These are phyloP conservation scores for Yamadazyma spencermartinsiae DNA, from an alignment of 1,139 yeast species.

Conservation along the genomic window DNA sequence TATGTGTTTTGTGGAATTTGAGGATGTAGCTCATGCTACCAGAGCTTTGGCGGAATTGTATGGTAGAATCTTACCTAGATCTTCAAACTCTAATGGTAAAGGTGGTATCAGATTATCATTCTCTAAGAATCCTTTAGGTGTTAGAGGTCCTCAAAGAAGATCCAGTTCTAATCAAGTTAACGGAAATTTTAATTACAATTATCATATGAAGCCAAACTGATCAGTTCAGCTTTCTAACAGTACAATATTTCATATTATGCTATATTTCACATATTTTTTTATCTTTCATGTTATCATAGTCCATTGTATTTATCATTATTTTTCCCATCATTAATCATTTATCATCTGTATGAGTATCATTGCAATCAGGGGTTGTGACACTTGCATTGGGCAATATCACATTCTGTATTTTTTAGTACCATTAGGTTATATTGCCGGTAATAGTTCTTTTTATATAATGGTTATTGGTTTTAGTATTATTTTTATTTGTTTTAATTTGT, in stretches of 20 bases:
- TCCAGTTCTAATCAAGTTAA: slow-evolving; percentile 36
- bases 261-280: not conserved
- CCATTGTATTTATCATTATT: not conserved
- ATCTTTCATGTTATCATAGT: not conserved
- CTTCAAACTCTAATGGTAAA: slow-evolving; percentile 69
- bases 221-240: no score
- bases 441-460: not conserved
- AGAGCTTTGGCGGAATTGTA: slow-evolving; percentile 90
- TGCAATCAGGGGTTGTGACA: not conserved
- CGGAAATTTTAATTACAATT: slow-evolving; percentile 14
- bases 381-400: slow-evolving; percentile 1
- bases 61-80: slow-evolving; percentile 78
- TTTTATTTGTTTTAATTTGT: slow-evolving; percentile 1
- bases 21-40: slow-evolving; percentile 91
- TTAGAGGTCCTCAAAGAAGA: slow-evolving; percentile 68
- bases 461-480: slow-evolving; percentile 1
- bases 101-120: slow-evolving; percentile 94
- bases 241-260: no score
- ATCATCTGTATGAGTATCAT: slow-evolving; percentile 1
- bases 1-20: slow-evolving; percentile 98
- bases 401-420: not conserved
- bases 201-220: slow-evolving; percentile 13
- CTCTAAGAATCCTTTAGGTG: slow-evolving; percentile 95
- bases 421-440: not conserved
- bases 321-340: slow-evolving; percentile 1